Evolutionary conservation across 768 basidiomycete species (phyloP).

Genomic region (Fibroporia radiculosa): DNA sequence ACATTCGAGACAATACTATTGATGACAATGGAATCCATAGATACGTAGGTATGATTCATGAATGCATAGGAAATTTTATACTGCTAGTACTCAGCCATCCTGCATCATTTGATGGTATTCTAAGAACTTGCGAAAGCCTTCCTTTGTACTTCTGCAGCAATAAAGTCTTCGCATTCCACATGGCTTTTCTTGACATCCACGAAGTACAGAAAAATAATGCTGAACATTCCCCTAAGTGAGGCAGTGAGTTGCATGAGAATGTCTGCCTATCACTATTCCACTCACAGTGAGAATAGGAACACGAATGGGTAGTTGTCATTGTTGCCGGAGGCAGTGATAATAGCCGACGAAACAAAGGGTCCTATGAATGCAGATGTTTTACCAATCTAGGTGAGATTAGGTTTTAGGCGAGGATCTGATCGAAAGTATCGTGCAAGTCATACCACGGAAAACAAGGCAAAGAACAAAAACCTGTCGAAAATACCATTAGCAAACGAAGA

Average conservation of each 20-base stretch:
- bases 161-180: constrained; percentile 53
- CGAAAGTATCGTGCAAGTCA: constrained; percentile 4
- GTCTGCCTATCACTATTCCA: constrained; percentile 14
- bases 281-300: constrained; percentile 63
- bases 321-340: constrained; percentile 58
- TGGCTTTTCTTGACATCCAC: constrained; percentile 61
- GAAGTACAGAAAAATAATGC: constrained; percentile 52
- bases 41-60: background rate
- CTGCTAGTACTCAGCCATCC: too few relatives aligned
- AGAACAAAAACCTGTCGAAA: constrained; percentile 53
- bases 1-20: constrained; percentile 63
- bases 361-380: constrained; percentile 76
- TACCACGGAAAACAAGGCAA: constrained; percentile 68
- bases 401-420: background rate
- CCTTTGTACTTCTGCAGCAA: constrained; percentile 42
- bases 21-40: constrained; percentile 23
- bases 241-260: background rate
- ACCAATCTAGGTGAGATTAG: constrained; percentile 37
- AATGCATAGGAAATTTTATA: too few relatives aligned
- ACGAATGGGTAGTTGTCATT: constrained; percentile 74
- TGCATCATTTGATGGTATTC: too few relatives aligned
- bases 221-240: constrained; percentile 36
- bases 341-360: constrained; percentile 66
- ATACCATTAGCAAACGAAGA: background rate
- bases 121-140: constrained; percentile 27